A percentile compares a stretch with the other conserved stretches of the same genome.
phyloP scores from a whole-genome alignment of 306 rosid species.

The Ceratonia siliqua region DNA sequence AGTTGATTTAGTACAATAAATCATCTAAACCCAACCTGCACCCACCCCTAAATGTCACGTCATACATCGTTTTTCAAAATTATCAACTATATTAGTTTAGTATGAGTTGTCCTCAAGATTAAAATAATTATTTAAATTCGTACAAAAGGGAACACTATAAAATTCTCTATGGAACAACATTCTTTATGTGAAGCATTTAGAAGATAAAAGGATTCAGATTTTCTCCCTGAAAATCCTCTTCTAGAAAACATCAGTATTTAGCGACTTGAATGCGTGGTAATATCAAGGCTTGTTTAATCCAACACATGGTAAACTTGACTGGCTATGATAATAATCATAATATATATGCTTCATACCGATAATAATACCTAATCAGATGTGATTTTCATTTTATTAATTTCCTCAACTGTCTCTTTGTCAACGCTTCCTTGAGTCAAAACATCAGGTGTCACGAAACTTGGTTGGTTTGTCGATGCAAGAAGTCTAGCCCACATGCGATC shows the following conservation, averaged over 20 bases:
- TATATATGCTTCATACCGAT: neutral
- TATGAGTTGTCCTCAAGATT: too few species aligned
- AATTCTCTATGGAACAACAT: neutral
- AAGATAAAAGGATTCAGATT: neutral
- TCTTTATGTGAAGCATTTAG: neutral
- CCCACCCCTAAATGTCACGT: too few species aligned
- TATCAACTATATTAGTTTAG: too few species aligned
- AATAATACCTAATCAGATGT: conserved; percentile 29
- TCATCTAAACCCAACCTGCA: too few species aligned
- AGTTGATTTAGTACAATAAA: too few species aligned
- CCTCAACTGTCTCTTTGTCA: conserved; percentile 34
- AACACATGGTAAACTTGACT: neutral
- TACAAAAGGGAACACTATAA: neutral
- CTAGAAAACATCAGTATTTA: neutral
- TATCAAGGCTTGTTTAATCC: neutral
- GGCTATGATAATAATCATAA: too few species aligned
- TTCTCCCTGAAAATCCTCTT: neutral
- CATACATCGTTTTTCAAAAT: too few species aligned
- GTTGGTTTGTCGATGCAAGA: conserved; percentile 93
- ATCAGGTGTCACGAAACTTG: conserved; percentile 59
- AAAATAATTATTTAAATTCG: too few species aligned
- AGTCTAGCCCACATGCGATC: conserved; percentile 97
- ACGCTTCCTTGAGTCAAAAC: conserved; percentile 32
- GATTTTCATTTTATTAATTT: conserved; percentile 32
- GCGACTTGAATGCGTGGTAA: neutral